A percentile compares a stretch with the other conserved stretches of the same genome.
Evolutionary conservation across 805 yeast species (phyloP).

Genomic region (Maudiozyma saulgeensis): DNA sequence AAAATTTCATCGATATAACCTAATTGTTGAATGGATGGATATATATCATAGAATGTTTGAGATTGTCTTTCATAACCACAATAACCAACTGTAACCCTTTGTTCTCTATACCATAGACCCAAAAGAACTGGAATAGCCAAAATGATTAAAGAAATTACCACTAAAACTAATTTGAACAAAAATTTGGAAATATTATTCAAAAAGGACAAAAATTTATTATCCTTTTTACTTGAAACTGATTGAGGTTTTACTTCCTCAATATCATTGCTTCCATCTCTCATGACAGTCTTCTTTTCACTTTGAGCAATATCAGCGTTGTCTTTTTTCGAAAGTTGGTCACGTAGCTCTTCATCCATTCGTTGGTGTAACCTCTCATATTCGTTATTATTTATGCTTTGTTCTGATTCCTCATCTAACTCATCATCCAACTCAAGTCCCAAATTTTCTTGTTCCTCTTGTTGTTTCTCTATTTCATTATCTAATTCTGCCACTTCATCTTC

Average conservation of each 20-base stretch:
- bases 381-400: not conserved
- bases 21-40: slow-evolving; percentile 29
- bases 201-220: not conserved
- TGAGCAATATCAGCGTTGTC: not conserved
- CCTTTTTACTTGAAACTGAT: not conserved
- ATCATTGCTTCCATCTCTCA: not conserved
- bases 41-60: slow-evolving; percentile 14
- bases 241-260: not conserved
- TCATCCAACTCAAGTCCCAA: not conserved
- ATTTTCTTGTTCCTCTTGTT: not conserved
- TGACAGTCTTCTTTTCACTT: not conserved
- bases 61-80: slow-evolving; percentile 54
- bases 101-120: slow-evolving; percentile 56
- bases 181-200: not conserved
- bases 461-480: not conserved
- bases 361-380: not conserved
- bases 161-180: slow-evolving; percentile 10
- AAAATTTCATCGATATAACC: slow-evolving; percentile 35
- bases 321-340: not conserved
- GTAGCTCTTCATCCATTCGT: not conserved
- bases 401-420: not conserved
- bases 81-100: slow-evolving; percentile 55
- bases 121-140: slow-evolving; percentile 33
- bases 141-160: slow-evolving; percentile 28
- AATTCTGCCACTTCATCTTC: not conserved